Evolutionary conservation across 441 rosid genomes (phyloP).

Genomic region (Pelargonium citronellum): DNA sequence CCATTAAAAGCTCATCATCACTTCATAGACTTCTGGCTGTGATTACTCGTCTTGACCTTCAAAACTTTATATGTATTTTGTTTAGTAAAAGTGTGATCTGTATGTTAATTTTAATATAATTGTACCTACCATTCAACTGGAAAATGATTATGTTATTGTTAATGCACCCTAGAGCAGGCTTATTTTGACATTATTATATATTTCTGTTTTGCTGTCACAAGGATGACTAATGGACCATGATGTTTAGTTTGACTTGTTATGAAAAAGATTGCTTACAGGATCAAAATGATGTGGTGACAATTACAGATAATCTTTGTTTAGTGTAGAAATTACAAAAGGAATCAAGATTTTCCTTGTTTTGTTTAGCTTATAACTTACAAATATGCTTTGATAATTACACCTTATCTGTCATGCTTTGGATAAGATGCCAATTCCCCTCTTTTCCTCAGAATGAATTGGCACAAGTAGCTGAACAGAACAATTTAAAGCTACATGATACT

Average conservation of each 20-base stretch:
- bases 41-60: too few relatives aligned
- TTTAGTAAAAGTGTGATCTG: neutral
- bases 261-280: neutral
- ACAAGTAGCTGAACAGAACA: too few relatives aligned
- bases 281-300: neutral
- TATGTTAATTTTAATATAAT: neutral
- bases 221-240: neutral
- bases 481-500: too few relatives aligned
- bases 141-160: neutral
- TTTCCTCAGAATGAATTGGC: too few relatives aligned
- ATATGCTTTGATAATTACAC: neutral
- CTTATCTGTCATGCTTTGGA: neutral
- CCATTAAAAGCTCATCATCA: constrained; percentile 1
- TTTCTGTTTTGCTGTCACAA: too few relatives aligned
- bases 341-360: neutral
- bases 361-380: neutral
- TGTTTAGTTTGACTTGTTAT: neutral
- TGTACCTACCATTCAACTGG: constrained; percentile 1
- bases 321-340: neutral
- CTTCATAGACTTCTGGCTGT: neutral
- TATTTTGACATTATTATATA: neutral
- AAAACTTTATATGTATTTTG: too few relatives aligned
- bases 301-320: neutral
- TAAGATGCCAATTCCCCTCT: too few relatives aligned
- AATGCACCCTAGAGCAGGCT: neutral